Percentiles rank a stretch among this genome's conserved stretches.
Evolutionary conservation across 2,329 filamentous ascomycete genomes (phyloP).

Genomic region (Alternaria hordeiaustralica): DNA sequence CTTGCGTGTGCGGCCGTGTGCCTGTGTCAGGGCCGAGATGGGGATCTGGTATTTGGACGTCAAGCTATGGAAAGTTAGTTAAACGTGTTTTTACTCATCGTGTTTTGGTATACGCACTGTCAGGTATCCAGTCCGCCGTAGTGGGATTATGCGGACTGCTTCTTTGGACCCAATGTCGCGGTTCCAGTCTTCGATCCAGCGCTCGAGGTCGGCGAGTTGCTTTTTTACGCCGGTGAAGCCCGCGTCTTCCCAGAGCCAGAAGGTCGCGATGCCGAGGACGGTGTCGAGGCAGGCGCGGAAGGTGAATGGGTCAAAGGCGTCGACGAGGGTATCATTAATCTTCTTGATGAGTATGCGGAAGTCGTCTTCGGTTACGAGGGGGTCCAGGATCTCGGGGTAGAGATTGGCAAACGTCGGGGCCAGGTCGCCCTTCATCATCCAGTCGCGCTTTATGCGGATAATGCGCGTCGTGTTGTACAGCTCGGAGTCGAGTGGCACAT

Average conservation of each 20-base stretch:
- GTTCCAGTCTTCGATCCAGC: conserved; percentile 90
- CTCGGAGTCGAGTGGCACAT: conserved; percentile 78
- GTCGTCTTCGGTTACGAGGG: conserved; percentile 81
- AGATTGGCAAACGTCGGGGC: conserved; percentile 93
- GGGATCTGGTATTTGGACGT: conserved; percentile 82
- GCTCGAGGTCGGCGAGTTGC: conserved; percentile 72
- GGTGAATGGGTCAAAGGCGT: conserved; percentile 81
- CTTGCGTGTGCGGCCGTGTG: conserved; percentile 36
- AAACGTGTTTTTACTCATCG: rapidly evolving
- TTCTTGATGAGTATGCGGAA: conserved; percentile 83
- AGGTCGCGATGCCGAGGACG: conserved; percentile 79
- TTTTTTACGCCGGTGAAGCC: conserved; percentile 79
- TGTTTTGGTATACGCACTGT: conserved; percentile 62
- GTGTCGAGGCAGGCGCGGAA: conserved; percentile 80
- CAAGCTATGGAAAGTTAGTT: conserved; percentile 60
- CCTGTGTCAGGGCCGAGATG: conserved; percentile 61
- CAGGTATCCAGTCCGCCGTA: conserved; percentile 87
- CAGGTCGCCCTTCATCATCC: conserved; percentile 86
- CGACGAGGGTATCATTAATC: conserved; percentile 77
- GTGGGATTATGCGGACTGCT: conserved; percentile 75
- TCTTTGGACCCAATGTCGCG: conserved; percentile 63
- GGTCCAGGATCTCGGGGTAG: conserved; percentile 94
- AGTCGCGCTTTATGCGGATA: conserved; percentile 90
- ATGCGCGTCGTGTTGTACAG: conserved; percentile 82
- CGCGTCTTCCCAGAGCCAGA: conserved; percentile 94